A percentile compares a stretch with the other conserved stretches of the same genome.
Evolutionary conservation across 768 basidiomycete species (phyloP).

Genomic region (Lactarius evosmus): DNA sequence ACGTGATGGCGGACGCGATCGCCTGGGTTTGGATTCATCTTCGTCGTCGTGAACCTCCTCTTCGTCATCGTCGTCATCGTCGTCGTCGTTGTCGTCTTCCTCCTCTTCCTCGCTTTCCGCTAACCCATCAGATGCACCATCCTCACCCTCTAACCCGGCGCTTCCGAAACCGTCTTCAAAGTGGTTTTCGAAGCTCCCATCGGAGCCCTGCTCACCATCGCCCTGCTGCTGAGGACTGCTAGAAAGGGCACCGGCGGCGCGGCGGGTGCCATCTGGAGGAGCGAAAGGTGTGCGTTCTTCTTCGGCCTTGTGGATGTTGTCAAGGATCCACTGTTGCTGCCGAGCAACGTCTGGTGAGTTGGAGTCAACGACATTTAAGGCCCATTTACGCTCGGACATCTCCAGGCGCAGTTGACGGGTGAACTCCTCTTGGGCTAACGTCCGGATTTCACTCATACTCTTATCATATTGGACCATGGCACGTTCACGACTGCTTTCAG

Average conservation of each 20-base stretch:
- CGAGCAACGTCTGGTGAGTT: constrained; percentile 27
- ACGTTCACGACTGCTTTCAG: constrained; percentile 14
- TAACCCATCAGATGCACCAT: neutral
- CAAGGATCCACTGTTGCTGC: constrained; percentile 28
- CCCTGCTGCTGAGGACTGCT: constrained; percentile 5
- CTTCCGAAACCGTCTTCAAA: constrained; percentile 7
- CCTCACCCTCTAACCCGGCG: constrained; percentile 5
- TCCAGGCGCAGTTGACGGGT: constrained; percentile 19
- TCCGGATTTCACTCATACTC: constrained; percentile 24
- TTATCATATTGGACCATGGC: constrained; percentile 17
- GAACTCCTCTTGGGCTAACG: constrained; percentile 25
- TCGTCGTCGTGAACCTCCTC: neutral
- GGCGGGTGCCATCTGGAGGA: neutral
- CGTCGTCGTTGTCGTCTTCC: constrained; percentile 6
- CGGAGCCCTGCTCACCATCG: constrained; percentile 4
- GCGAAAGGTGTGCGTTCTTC: neutral
- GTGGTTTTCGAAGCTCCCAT: constrained; percentile 6
- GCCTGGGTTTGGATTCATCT: constrained; percentile 1
- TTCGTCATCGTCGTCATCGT: constrained; percentile 6
- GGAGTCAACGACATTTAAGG: constrained; percentile 15
- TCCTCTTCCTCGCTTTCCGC: constrained; percentile 12
- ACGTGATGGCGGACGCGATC: constrained; percentile 19
- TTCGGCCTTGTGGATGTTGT: constrained; percentile 22
- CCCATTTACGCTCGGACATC: constrained; percentile 27
- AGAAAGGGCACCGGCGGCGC: neutral